A percentile compares a stretch with the other conserved stretches of the same genome.
Conservation (phyloP, 495 filamentous ascomycete genomes). For the Immersiella caudata region DNA sequence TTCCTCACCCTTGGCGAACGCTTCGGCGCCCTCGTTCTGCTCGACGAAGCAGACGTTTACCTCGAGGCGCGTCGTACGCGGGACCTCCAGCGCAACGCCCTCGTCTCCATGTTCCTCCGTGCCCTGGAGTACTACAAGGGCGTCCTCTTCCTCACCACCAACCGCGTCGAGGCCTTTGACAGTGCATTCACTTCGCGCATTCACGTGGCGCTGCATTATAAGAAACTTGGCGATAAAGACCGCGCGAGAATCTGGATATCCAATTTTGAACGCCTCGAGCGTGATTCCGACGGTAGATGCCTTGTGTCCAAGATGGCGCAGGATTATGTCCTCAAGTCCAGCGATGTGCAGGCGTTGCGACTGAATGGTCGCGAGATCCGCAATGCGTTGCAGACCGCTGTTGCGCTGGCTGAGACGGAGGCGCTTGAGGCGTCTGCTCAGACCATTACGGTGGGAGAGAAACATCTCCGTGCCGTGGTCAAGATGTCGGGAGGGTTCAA, state of each 20-base stretch:
- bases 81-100: slow-evolving; percentile 74
- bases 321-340: slow-evolving; percentile 35
- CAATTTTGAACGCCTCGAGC: slow-evolving; percentile 46
- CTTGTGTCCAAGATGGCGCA: slow-evolving; percentile 36
- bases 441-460: slow-evolving; percentile 37
- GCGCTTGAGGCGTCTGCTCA: slow-evolving; percentile 38
- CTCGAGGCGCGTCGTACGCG: slow-evolving; percentile 68
- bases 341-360: slow-evolving; percentile 34
- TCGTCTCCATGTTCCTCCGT: slow-evolving; percentile 66
- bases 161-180: slow-evolving; percentile 48
- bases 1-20: slow-evolving; percentile 46
- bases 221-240: slow-evolving; percentile 37
- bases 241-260: slow-evolving; percentile 43
- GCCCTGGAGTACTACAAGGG: slow-evolving; percentile 49
- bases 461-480: slow-evolving; percentile 41
- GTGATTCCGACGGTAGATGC: slow-evolving; percentile 36
- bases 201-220: slow-evolving; percentile 49
- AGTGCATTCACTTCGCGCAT: slow-evolving; percentile 47
- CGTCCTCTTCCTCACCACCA: slow-evolving; percentile 48
- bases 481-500: slow-evolving; percentile 48
- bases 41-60: slow-evolving; percentile 53
- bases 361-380: slow-evolving; percentile 49
- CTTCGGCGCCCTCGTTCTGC: slow-evolving; percentile 46
- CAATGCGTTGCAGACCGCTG: slow-evolving; percentile 49
- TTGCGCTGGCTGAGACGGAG: slow-evolving; percentile 47